Conservation (phyloP, 1,284 basidiomycete genomes). For the Fomitopsis schrenkii region DNA sequence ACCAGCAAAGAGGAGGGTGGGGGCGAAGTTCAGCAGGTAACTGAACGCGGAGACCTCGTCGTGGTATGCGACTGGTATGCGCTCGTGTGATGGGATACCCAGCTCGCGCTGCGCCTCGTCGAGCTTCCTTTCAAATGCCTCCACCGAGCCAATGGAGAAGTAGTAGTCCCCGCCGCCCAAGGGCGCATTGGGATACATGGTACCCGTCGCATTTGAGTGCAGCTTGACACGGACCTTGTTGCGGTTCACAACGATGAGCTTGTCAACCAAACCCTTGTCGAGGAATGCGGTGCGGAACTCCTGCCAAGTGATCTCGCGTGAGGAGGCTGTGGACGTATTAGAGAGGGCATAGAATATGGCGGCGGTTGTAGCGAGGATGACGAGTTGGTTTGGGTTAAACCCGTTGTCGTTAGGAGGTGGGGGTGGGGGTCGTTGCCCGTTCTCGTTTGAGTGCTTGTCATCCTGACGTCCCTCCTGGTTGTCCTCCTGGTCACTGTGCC, state of each 20-base stretch:
- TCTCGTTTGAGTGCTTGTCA: slow-evolving; percentile 14
- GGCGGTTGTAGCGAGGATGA: slow-evolving; percentile 52
- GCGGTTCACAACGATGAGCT: slow-evolving; percentile 91
- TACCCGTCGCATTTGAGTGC: slow-evolving; percentile 80
- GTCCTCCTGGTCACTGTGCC: slow-evolving; percentile 24
- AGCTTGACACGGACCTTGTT: slow-evolving; percentile 85
- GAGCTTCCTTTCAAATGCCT: slow-evolving; percentile 94
- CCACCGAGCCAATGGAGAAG: slow-evolving; percentile 97
- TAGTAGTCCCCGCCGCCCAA: slow-evolving; percentile 68
- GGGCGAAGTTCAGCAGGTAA: slow-evolving; percentile 89
- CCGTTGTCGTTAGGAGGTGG: slow-evolving; percentile 48
- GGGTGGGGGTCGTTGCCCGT: slow-evolving; percentile 20
- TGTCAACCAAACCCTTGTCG: slow-evolving; percentile 95
- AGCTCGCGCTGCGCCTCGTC: slow-evolving; percentile 93
- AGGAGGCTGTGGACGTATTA: slow-evolving; percentile 51
- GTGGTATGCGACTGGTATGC: slow-evolving; percentile 95
- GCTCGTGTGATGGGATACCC: slow-evolving; percentile 86
- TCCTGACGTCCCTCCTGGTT: slow-evolving; percentile 16
- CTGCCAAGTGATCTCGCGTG: slow-evolving; percentile 97
- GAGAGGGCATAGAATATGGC: slow-evolving; percentile 70
- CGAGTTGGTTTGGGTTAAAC: slow-evolving; percentile 58
- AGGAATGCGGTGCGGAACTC: slow-evolving; percentile 96
- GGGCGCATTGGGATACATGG: slow-evolving; percentile 59
- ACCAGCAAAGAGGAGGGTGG: slow-evolving; percentile 89
- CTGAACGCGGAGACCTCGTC: slow-evolving; percentile 88